Percentiles rank a stretch among this genome's conserved stretches.
Evolutionary conservation across 192 early-diverging fungal species (phyloP).

Genomic region (Coemansia sp.): DNA sequence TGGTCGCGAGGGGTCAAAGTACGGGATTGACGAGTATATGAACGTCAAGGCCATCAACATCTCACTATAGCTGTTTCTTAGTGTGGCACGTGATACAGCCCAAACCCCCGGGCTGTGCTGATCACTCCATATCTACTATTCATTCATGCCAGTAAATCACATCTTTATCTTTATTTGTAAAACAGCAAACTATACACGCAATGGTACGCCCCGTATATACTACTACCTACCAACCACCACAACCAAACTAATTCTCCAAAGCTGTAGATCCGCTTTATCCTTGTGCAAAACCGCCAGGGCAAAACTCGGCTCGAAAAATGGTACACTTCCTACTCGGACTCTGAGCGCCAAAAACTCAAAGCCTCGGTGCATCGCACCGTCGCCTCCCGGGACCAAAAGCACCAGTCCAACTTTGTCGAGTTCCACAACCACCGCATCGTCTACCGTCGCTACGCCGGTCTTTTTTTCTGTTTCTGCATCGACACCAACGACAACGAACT

Average conservation of each 20-base stretch:
- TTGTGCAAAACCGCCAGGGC: slow-evolving; percentile 98
- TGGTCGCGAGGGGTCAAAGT: slow-evolving; percentile 59
- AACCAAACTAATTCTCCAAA: too few species aligned
- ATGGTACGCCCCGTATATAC: too few species aligned
- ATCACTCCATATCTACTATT: too few species aligned
- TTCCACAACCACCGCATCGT: slow-evolving; percentile 98
- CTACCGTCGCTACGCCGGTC: slow-evolving; percentile 95
- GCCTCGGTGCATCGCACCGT: slow-evolving; percentile 94
- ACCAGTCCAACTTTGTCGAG: slow-evolving; percentile 98
- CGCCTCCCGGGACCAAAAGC: slow-evolving; percentile 94
- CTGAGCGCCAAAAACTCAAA: slow-evolving; percentile 92
- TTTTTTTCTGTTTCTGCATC: slow-evolving; percentile 99
- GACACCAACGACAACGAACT: slow-evolving; percentile 99
- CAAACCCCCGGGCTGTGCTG: too few species aligned
- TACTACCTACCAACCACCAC: too few species aligned
- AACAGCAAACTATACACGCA: background rate
- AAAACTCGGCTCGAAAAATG: slow-evolving; percentile 97
- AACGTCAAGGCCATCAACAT: slow-evolving; percentile 48
- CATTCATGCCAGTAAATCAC: too few species aligned
- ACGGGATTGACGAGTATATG: slow-evolving; percentile 55
- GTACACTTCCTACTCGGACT: slow-evolving; percentile 93
- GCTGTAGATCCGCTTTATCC: slow-evolving; percentile 82
- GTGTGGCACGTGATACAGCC: too few species aligned
- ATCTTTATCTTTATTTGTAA: background rate
- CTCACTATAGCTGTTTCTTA: slow-evolving; percentile 14